Percentiles rank a stretch among this genome's conserved stretches.
phyloP scores from a whole-genome alignment of 441 rosid species.

The Bocquillonia castaneifolia region DNA sequence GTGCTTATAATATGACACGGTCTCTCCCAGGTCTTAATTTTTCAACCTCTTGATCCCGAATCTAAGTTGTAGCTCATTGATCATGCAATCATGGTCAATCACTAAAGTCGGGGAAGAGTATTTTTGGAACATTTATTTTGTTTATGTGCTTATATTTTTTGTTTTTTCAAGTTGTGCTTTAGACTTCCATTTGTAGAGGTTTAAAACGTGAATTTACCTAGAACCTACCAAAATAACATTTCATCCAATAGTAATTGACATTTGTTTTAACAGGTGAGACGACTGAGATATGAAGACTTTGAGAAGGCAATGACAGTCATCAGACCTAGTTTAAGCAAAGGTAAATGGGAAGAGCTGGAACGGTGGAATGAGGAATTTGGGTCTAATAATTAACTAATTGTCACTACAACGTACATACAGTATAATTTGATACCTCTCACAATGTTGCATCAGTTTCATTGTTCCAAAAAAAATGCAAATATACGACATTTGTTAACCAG shows the following conservation, averaged over 20 bases:
- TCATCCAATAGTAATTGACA: neutral
- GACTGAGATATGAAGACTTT: conserved; percentile 69
- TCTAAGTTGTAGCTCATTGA: neutral
- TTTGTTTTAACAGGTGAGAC: conserved; percentile 56
- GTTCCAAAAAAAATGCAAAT: neutral
- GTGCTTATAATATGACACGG: neutral
- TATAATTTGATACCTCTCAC: neutral
- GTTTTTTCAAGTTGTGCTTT: neutral
- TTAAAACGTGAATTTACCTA: neutral
- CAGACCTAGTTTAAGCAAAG: conserved; percentile 79
- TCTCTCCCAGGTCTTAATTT: neutral
- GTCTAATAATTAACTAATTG: conserved; percentile 42
- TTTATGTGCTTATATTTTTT: neutral
- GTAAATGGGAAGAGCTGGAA: conserved; percentile 92
- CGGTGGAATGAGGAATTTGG: conserved; percentile 87
- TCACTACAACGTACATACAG: neutral
- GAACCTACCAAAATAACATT: neutral
- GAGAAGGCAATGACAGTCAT: conserved; percentile 71
- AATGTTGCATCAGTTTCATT: neutral
- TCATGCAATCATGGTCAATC: neutral
- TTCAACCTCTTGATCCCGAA: neutral
- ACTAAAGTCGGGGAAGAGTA: neutral
- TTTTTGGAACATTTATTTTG: neutral
- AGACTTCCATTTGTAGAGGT: neutral
- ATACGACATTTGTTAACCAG: neutral